These are phyloP conservation scores for Mycena chlorophos DNA, from an alignment of 768 basidiomycete genomes.

Conservation along the genomic window DNA sequence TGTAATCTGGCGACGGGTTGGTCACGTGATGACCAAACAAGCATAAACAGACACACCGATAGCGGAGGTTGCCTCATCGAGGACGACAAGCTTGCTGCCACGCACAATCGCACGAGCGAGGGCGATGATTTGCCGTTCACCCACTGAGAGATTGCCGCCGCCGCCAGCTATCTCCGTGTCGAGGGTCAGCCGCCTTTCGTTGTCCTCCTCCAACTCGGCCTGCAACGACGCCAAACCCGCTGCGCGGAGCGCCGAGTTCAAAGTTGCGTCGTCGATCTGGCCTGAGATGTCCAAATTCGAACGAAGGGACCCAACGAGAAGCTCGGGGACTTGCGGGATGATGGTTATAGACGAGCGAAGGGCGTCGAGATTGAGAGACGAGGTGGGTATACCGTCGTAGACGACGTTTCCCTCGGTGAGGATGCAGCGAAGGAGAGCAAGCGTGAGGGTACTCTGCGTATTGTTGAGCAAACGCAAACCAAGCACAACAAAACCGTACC, in stretches of 20 bases:
- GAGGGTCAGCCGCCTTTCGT: conserved; percentile 24
- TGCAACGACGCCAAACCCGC: conserved; percentile 38
- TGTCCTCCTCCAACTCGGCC: conserved; percentile 25
- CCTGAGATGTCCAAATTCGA: conserved; percentile 49
- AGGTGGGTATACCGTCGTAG: conserved; percentile 44
- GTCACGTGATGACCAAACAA: not conserved
- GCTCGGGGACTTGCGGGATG: conserved; percentile 39
- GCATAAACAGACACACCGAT: conserved; percentile 5
- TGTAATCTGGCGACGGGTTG: conserved; percentile 15
- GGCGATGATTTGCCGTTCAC: conserved; percentile 49
- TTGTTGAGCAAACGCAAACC: not conserved
- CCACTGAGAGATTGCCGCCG: conserved; percentile 36
- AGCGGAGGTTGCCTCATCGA: conserved; percentile 22
- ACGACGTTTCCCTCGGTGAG: conserved; percentile 31
- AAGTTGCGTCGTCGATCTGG: conserved; percentile 41
- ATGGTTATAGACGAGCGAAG: conserved; percentile 48
- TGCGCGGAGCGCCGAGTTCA: conserved; percentile 36
- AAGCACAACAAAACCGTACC: conserved; percentile 22
- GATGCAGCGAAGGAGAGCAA: conserved; percentile 52
- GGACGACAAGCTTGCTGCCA: conserved; percentile 23
- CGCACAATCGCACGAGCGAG: conserved; percentile 24
- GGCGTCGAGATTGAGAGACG: conserved; percentile 43
- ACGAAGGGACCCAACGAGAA: conserved; percentile 44
- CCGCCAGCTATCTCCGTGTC: conserved; percentile 7
- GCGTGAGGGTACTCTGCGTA: conserved; percentile 52